A percentile compares a stretch with the other conserved stretches of the same genome.
phyloP scores from a whole-genome alignment of 2,329 filamentous ascomycete genomes.

The Nannizziopsis arthrosporioides region DNA sequence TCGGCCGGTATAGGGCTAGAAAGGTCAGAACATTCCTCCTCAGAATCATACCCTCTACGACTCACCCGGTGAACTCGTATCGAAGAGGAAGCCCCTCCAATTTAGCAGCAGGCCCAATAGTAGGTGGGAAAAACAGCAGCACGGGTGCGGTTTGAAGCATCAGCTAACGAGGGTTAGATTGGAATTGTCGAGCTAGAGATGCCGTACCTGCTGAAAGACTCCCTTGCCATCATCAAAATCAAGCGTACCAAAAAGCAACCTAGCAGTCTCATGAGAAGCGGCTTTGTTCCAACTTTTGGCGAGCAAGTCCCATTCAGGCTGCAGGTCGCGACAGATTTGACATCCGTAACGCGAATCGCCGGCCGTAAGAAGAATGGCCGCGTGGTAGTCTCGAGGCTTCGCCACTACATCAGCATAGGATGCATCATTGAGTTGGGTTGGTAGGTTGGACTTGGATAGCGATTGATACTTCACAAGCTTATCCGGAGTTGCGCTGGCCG shows the following conservation, averaged over 20 bases:
- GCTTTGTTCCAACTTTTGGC: conserved; percentile 78
- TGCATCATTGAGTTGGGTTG: conserved; percentile 66
- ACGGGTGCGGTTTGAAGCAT: conserved; percentile 90
- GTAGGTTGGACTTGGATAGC: conserved; percentile 27
- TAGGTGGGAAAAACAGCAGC: conserved; percentile 76
- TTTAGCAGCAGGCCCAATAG: conserved; percentile 65
- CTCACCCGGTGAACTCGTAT: conserved; percentile 80
- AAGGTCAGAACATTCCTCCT: conserved; percentile 2
- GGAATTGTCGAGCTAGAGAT: neutral
- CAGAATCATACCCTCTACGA: conserved; percentile 9
- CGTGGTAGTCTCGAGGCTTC: conserved; percentile 69
- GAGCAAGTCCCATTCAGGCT: conserved; percentile 85
- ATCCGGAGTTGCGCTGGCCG: no score
- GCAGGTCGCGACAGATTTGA: conserved; percentile 75
- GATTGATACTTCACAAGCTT: neutral
- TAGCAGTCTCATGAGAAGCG: conserved; percentile 38
- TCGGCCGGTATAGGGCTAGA: conserved; percentile 62
- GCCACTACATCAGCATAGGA: conserved; percentile 65
- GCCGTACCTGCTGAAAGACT: conserved; percentile 70
- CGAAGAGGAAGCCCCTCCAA: conserved; percentile 56
- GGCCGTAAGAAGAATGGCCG: conserved; percentile 75
- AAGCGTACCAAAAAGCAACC: conserved; percentile 67
- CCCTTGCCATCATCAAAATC: conserved; percentile 78
- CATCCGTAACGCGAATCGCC: conserved; percentile 75
- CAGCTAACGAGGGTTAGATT: conserved; percentile 45